Percentiles rank a stretch among this genome's conserved stretches.
Conservation (phyloP, 2,329 filamentous ascomycete genomes). For the Stromatinia cepivora region DNA sequence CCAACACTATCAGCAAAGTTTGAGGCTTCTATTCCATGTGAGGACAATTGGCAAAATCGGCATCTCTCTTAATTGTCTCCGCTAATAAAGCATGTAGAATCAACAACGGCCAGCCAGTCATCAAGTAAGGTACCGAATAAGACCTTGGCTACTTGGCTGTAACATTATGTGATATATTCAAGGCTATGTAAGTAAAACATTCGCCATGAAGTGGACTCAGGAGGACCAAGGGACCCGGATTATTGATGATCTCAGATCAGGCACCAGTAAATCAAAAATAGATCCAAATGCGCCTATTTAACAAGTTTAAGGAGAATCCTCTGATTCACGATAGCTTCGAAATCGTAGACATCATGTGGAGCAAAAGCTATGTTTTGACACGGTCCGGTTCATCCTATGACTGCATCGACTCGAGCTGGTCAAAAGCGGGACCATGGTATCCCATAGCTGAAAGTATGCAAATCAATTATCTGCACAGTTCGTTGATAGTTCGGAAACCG, state of each 20-base stretch:
- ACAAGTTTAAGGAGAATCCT: rapidly evolving
- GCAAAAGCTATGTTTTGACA: not conserved
- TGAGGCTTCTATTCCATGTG: not conserved
- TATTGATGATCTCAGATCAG: slow-evolving; percentile 19
- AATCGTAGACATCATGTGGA: not conserved
- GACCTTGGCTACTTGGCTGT: not conserved
- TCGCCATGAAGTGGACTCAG: not conserved
- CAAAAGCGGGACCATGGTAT: not conserved
- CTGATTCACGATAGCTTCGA: not conserved
- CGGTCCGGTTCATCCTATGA: not conserved
- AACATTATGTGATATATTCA: slow-evolving; percentile 1
- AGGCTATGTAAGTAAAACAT: slow-evolving; percentile 7
- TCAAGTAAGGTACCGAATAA: not conserved
- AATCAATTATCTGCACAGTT: not conserved
- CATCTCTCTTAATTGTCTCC: not conserved
- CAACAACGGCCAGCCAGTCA: slow-evolving; percentile 1
- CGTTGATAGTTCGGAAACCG: too few relatives aligned
- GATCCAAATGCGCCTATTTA: too few relatives aligned
- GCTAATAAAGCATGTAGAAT: not conserved
- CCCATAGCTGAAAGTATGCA: not conserved
- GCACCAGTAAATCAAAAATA: slow-evolving; percentile 8
- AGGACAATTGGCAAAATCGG: not conserved
- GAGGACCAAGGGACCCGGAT: not conserved
- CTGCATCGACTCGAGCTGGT: not conserved
- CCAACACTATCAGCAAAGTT: not conserved